Conservation (phyloP, 1,284 basidiomycete species). For the Ganoderma lucidum region DNA sequence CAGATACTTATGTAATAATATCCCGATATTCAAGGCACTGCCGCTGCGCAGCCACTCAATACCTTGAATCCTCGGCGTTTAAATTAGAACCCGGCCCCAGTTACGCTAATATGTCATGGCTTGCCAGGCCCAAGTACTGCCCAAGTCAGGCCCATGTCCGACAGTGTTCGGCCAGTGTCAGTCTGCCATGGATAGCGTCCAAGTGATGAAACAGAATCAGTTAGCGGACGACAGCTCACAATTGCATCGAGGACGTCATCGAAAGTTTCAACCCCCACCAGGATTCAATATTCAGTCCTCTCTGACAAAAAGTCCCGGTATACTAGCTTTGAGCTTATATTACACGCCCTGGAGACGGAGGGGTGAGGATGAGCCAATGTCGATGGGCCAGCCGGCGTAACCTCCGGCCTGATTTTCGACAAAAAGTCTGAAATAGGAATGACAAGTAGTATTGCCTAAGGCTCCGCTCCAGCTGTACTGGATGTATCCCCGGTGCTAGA, state of each 20-base stretch:
- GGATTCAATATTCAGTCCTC: no score
- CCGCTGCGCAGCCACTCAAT: neutral
- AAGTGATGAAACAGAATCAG: neutral
- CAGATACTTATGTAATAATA: neutral
- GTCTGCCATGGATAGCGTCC: neutral
- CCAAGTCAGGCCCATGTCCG: no score
- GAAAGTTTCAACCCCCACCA: no score
- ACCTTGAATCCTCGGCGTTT: neutral
- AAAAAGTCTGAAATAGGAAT: neutral
- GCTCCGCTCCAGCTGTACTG: neutral
- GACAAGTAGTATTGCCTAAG: neutral
- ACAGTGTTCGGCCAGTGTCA: neutral
- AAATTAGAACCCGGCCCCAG: neutral
- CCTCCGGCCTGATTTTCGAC: neutral
- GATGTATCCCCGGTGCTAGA: neutral
- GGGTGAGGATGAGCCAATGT: neutral
- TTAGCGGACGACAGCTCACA: neutral
- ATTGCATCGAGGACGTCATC: neutral
- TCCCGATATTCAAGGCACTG: neutral
- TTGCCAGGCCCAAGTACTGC: no score
- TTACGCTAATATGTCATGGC: no score
- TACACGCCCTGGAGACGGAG: neutral
- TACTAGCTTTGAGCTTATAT: neutral
- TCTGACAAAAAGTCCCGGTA: neutral
- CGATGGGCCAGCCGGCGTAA: neutral